Conservation (phyloP, 2,329 filamentous ascomycete species). For the Aspergillus sp. region DNA sequence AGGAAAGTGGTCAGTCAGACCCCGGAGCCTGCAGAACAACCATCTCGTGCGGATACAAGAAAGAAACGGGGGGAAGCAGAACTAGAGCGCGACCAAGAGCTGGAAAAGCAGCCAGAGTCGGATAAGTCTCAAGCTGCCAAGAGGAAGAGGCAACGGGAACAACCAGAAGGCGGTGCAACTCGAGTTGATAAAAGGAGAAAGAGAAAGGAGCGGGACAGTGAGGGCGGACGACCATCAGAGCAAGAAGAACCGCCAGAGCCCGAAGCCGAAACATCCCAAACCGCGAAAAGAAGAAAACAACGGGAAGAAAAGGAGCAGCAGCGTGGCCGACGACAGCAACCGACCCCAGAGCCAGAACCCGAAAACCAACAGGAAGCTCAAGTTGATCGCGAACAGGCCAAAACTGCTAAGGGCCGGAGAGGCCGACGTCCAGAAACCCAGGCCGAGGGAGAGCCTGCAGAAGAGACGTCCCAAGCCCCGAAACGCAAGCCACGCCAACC, state of each 20-base stretch:
- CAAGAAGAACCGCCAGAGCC: background rate
- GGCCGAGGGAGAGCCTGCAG: conserved; percentile 16
- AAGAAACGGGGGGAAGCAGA: background rate
- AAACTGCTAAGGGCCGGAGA: conserved; percentile 20
- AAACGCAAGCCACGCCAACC: conserved; percentile 33
- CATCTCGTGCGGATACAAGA: background rate
- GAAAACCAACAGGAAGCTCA: conserved; percentile 14
- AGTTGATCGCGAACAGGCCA: conserved; percentile 17
- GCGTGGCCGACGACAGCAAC: background rate
- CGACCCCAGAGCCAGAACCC: conserved; percentile 4
- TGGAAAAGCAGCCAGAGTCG: background rate
- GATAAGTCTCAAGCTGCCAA: background rate
- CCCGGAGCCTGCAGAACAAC: conserved; percentile 8
- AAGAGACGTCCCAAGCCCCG: conserved; percentile 20
- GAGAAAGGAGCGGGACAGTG: background rate
- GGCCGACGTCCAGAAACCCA: conserved; percentile 18
- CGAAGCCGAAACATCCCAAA: background rate
- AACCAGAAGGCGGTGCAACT: background rate
- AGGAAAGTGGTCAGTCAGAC: conserved; percentile 7
- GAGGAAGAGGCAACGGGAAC: background rate
- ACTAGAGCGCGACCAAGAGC: background rate
- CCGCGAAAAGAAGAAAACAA: background rate
- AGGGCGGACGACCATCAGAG: background rate
- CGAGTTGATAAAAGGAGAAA: conserved; percentile 1
- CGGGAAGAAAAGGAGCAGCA: background rate